Base-by-base conservation (phyloP, 306 rosid species). In the Trifolium repens region DNA sequence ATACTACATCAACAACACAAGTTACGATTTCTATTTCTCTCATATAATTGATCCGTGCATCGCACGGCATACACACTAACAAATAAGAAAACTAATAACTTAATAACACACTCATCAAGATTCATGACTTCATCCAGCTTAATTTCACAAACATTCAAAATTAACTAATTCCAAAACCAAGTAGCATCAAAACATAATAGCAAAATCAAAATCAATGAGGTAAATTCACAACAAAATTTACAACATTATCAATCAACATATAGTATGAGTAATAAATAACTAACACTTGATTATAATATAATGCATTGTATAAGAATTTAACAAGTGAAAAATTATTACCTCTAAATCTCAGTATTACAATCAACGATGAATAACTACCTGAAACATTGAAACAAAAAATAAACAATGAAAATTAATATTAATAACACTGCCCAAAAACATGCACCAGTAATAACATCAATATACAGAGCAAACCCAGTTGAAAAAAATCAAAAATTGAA, bases 281-380 rank as follows among this genome's bases (percentile, higher is more conserved):
- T 27, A 61, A 75, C 69, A 85, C 81, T 73, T 57, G 74, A 77
- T 78, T 70, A 53, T 39, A 65, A 65, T 1, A 44, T 34, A 74
- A 37, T 40, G 77, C 83, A 69, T 43, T 77, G 81, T 87, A 71
- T 81, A 60, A 43, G 81, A 74, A 74, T 80, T 67, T 9, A 80
- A 82, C 15, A 68, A 88, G 52, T 70, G 69, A 74, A 81, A 35
- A 71, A 3, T 19, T 24, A 59, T 59, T 80, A 89, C 82, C 91
- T 77, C 43, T 34, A 10, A 80, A 87, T 85, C 82, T 66, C 57
- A 84, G 71, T 73, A 71, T 59, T 12, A 35, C 78, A 69, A 83
- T 77, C 78, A 69, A 74, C 16, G 62, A 63, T 32, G 76, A 69
- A 67, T 77, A 81, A 78, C 82, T 67, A 50, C 80, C 84, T 76